phyloP scores from a whole-genome alignment of 2,329 filamentous ascomycete species.

The Penicillium sp. region DNA sequence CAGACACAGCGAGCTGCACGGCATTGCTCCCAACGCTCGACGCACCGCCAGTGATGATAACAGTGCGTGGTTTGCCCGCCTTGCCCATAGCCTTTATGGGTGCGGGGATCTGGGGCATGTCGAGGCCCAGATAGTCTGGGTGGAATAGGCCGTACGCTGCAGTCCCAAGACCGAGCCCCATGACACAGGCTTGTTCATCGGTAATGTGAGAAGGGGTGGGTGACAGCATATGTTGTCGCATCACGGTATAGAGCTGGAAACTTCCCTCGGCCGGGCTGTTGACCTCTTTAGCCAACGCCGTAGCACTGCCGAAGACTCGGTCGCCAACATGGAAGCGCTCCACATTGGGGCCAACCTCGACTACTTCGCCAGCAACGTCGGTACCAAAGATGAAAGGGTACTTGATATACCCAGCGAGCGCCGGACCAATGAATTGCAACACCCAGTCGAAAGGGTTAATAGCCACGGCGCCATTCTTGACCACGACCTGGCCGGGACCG shows the following conservation, averaged over 20 bases:
- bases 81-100: not conserved
- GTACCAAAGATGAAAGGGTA: slow-evolving; percentile 41
- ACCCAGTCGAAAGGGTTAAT: slow-evolving; percentile 47
- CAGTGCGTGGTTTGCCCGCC: not conserved
- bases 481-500: slow-evolving; percentile 36
- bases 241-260: slow-evolving; percentile 26
- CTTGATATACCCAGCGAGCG: slow-evolving; percentile 23
- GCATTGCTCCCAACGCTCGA: slow-evolving; percentile 47
- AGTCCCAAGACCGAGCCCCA: slow-evolving; percentile 22
- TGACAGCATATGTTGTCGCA: slow-evolving; percentile 12
- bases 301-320: slow-evolving; percentile 39
- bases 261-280: slow-evolving; percentile 15
- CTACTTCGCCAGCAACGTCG: slow-evolving; percentile 48
- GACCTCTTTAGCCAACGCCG: slow-evolving; percentile 14
- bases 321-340: slow-evolving; percentile 46
- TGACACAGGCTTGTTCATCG: slow-evolving; percentile 18
- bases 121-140: slow-evolving; percentile 16
- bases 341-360: slow-evolving; percentile 48
- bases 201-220: slow-evolving; percentile 14
- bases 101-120: slow-evolving; percentile 6
- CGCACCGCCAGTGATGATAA: slow-evolving; percentile 33
- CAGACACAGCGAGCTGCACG: slow-evolving; percentile 46
- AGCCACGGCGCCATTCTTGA: slow-evolving; percentile 40
- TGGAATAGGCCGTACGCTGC: slow-evolving; percentile 23
- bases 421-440: slow-evolving; percentile 26